Conservation (phyloP, 1,139 yeast species). For the Saccharomyces hybrid region DNA sequence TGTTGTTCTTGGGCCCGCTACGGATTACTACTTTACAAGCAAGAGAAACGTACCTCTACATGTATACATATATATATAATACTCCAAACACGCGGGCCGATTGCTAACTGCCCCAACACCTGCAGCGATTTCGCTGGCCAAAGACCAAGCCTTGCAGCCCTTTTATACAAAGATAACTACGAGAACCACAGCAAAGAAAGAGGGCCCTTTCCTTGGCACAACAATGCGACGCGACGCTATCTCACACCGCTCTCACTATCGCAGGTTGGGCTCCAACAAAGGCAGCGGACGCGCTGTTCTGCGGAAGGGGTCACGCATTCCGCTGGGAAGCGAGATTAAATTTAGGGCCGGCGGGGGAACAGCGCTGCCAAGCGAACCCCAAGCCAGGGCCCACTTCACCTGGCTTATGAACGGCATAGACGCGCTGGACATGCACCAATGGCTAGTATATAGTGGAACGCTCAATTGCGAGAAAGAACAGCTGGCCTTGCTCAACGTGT, state of each 20-base stretch:
- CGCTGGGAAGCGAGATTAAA: neutral
- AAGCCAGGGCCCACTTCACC: no score
- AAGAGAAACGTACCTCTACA: neutral
- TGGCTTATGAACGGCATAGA: neutral
- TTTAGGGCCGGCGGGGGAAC: neutral
- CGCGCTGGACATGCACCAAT: neutral
- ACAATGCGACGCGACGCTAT: neutral
- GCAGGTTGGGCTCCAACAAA: neutral
- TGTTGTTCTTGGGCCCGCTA: neutral
- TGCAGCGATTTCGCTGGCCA: neutral
- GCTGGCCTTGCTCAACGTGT: neutral
- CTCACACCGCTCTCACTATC: neutral
- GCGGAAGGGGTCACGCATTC: neutral
- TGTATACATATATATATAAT: neutral
- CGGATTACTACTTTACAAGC: neutral
- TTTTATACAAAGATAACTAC: neutral
- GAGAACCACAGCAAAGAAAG: neutral
- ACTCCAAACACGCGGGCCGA: neutral
- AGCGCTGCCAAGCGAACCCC: neutral
- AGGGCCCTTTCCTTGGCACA: neutral
- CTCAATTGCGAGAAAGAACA: neutral
- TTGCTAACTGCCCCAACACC: neutral
- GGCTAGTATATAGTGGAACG: neutral
- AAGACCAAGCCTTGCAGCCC: neutral
- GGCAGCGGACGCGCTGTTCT: slow-evolving; percentile 1